Evolutionary conservation across 306 rosid species (phyloP).

Genomic region (Adenanthera pavonina): DNA sequence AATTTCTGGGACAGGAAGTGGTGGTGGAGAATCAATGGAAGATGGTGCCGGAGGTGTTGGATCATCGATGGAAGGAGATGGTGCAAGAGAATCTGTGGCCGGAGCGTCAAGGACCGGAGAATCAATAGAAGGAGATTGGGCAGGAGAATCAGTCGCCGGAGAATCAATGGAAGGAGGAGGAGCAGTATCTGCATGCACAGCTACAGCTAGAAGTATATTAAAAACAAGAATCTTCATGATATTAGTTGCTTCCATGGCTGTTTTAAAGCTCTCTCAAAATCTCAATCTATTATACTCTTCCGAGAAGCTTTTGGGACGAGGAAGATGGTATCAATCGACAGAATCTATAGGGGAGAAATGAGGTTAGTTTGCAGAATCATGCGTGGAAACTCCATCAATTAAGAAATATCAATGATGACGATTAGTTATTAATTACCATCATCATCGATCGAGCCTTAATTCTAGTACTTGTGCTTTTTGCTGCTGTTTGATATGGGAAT

Average conservation of each 20-base stretch:
- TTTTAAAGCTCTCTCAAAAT: background rate
- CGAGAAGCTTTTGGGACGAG: background rate
- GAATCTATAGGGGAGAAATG: conserved; percentile 2
- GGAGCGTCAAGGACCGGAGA: background rate
- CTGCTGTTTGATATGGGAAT: background rate
- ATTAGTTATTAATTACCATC: too few relatives aligned
- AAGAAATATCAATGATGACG: background rate
- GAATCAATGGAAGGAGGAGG: background rate
- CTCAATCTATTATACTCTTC: background rate
- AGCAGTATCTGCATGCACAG: conserved; percentile 14
- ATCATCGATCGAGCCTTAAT: background rate
- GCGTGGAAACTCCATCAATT: background rate
- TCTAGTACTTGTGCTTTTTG: background rate
- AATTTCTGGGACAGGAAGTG: background rate
- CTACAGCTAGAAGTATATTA: conserved; percentile 2
- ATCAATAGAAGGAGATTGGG: background rate
- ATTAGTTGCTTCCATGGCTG: background rate
- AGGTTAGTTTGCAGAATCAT: conserved; percentile 1
- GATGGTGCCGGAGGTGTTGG: too few relatives aligned
- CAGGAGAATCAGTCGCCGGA: background rate
- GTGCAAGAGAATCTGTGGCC: background rate
- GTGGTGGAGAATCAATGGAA: background rate
- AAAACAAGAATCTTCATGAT: background rate
- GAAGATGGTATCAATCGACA: background rate
- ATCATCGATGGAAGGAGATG: background rate